Evolutionary conservation across 2,329 filamentous ascomycete species (phyloP).

Genomic region (Chaetothyriales sp.): DNA sequence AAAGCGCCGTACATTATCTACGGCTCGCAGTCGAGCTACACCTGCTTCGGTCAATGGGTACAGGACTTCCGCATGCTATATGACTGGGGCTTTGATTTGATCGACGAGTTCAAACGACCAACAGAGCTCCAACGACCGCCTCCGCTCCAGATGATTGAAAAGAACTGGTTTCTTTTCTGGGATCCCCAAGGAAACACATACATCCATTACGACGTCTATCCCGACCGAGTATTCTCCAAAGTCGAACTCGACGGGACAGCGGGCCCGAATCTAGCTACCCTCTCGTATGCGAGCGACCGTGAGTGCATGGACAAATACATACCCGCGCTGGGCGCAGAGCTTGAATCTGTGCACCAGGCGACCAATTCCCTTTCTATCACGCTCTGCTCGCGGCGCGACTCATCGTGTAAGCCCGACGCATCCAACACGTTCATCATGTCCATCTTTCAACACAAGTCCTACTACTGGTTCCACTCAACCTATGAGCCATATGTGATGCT

Average conservation of each 20-base stretch:
- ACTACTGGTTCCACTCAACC: conserved; percentile 29
- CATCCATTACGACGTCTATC: conserved; percentile 41
- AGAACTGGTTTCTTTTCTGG: conserved; percentile 54
- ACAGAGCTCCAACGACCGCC: conserved; percentile 33
- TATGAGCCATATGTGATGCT: conserved; percentile 14
- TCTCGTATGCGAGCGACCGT: conserved; percentile 26
- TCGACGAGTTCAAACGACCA: conserved; percentile 30
- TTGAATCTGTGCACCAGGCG: conserved; percentile 43
- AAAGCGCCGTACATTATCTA: conserved; percentile 38
- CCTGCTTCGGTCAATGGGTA: conserved; percentile 46
- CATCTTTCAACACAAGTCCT: conserved; percentile 43
- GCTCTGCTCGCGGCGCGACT: conserved; percentile 37
- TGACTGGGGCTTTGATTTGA: conserved; percentile 39
- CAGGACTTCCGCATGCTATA: conserved; percentile 40
- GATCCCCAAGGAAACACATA: conserved; percentile 35
- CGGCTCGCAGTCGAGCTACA: conserved; percentile 41
- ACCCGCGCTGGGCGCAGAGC: conserved; percentile 23
- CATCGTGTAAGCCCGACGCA: conserved; percentile 29
- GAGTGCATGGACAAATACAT: conserved; percentile 36
- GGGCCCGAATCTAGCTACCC: conserved; percentile 34
- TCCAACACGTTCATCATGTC: conserved; percentile 42
- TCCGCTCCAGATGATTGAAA: conserved; percentile 37
- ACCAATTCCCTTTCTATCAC: conserved; percentile 46
- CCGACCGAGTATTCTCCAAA: conserved; percentile 37
- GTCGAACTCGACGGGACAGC: conserved; percentile 33